A percentile compares a stretch with the other conserved stretches of the same genome.
These are phyloP conservation scores for Leccinum variicolor DNA, from an alignment of 768 basidiomycete species.

Conservation along the genomic window DNA sequence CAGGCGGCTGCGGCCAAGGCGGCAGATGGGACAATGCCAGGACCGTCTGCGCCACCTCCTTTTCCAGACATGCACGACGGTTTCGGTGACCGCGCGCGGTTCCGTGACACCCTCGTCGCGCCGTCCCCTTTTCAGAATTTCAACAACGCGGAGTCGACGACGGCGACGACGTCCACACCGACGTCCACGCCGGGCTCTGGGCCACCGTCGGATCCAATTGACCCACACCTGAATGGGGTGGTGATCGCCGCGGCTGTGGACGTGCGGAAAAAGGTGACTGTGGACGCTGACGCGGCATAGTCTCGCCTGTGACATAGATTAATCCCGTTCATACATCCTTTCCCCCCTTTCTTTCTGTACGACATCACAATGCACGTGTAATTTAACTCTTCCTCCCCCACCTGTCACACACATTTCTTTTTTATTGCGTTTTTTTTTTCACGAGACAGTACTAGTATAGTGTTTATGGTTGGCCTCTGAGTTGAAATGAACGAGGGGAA, in stretches of 20 bases:
- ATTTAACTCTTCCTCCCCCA: conserved; percentile 4
- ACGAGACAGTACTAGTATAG: background rate
- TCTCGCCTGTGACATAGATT: background rate
- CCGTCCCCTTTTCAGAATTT: conserved; percentile 56
- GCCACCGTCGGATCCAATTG: conserved; percentile 31
- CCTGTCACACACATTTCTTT: background rate
- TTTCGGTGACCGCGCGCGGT: conserved; percentile 49
- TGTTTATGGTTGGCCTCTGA: background rate
- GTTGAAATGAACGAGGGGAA: too few species aligned
- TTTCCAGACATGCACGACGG: conserved; percentile 33
- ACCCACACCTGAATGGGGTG: conserved; percentile 29
- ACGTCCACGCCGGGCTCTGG: conserved; percentile 35
- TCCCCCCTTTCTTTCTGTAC: background rate
- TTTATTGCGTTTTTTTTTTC: background rate
- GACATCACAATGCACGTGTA: conserved; percentile 13
- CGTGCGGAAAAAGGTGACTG: conserved; percentile 21
- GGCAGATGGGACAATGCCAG: conserved; percentile 27
- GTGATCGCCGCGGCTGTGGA: conserved; percentile 22
- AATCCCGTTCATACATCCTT: background rate
- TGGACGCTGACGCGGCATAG: conserved; percentile 26
- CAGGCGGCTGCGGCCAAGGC: conserved; percentile 33
- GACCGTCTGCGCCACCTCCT: conserved; percentile 22
- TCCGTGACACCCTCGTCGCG: conserved; percentile 56
- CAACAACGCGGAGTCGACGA: conserved; percentile 26
- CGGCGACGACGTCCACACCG: conserved; percentile 31